Evolutionary conservation across 352 stramenopile genomes (phyloP).

Genomic region (Phytophthora hybrid): DNA sequence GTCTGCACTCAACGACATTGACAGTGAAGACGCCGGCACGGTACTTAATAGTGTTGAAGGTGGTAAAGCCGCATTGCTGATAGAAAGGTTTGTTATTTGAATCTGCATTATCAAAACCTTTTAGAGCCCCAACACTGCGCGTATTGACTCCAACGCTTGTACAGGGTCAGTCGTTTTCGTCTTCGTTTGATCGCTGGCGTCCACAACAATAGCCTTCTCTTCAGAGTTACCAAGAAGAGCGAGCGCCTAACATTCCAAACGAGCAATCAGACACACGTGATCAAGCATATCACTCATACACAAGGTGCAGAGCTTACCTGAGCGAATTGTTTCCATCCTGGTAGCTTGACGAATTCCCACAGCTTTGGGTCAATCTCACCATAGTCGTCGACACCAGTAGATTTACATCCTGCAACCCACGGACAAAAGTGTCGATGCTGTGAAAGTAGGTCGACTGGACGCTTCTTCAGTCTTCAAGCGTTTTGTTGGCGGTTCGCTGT

Average conservation of each 20-base stretch:
- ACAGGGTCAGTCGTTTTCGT: slow-evolving; percentile 22
- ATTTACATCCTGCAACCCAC: slow-evolving; percentile 46
- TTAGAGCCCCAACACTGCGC: slow-evolving; percentile 38
- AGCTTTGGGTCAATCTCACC: slow-evolving; percentile 33
- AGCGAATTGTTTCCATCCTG: slow-evolving; percentile 50
- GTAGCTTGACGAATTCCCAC: slow-evolving; percentile 38
- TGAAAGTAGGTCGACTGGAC: slow-evolving; percentile 24
- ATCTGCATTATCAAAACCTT: background rate
- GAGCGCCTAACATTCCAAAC: slow-evolving; percentile 19
- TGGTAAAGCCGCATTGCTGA: too few species aligned
- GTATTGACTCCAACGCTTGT: slow-evolving; percentile 33
- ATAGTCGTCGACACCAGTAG: slow-evolving; percentile 27
- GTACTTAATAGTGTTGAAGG: too few species aligned
- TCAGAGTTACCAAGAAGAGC: slow-evolving; percentile 11
- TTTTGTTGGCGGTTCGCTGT: slow-evolving; percentile 40
- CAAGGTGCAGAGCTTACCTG: slow-evolving; percentile 40
- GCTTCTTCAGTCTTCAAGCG: slow-evolving; percentile 33
- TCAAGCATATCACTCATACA: background rate
- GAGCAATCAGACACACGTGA: background rate
- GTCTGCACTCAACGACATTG: too few species aligned
- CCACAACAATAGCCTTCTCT: slow-evolving; percentile 10
- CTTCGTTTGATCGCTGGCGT: slow-evolving; percentile 4
- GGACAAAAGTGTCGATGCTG: slow-evolving; percentile 74
- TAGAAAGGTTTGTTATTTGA: background rate
- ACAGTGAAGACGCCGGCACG: too few species aligned